Evolutionary conservation across 2,329 filamentous ascomycete species (phyloP).

Genomic region (Pseudovirgaria hyperparasitica): DNA sequence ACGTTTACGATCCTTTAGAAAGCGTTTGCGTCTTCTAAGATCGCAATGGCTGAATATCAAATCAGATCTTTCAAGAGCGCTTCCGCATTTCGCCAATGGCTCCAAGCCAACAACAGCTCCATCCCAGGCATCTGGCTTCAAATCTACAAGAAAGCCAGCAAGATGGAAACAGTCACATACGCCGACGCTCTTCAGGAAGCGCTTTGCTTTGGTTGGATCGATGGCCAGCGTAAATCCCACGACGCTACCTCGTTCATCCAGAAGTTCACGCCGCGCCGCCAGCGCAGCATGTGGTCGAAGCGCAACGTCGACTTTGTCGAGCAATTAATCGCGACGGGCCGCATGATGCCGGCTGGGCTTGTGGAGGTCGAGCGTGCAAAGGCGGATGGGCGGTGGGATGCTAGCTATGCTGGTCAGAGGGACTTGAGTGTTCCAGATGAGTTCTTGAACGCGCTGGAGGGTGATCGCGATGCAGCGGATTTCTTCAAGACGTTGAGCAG

Average conservation of each 20-base stretch:
- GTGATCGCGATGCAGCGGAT: slow-evolving; percentile 19
- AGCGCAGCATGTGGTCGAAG: slow-evolving; percentile 45
- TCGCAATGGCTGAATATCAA: too few relatives aligned
- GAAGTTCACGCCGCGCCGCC: slow-evolving; percentile 45
- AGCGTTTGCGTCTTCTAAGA: too few relatives aligned
- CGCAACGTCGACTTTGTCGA: slow-evolving; percentile 44
- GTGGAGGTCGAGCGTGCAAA: slow-evolving; percentile 42
- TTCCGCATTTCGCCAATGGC: too few relatives aligned
- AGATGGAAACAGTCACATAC: slow-evolving; percentile 31
- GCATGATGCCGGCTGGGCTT: slow-evolving; percentile 37
- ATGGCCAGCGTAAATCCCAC: slow-evolving; percentile 37
- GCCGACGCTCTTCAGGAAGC: slow-evolving; percentile 42
- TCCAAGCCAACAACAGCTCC: slow-evolving; percentile 24
- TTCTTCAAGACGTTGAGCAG: slow-evolving; percentile 34
- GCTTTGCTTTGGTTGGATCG: slow-evolving; percentile 52
- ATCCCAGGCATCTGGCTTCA: slow-evolving; percentile 34
- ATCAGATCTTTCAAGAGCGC: too few relatives aligned
- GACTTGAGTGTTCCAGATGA: slow-evolving; percentile 36
- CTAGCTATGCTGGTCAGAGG: slow-evolving; percentile 41
- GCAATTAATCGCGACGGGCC: slow-evolving; percentile 30
- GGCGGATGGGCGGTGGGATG: slow-evolving; percentile 45
- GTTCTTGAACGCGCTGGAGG: slow-evolving; percentile 32
- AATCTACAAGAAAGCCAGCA: slow-evolving; percentile 35
- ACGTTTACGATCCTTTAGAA: too few relatives aligned
- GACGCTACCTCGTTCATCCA: slow-evolving; percentile 39